Evolutionary conservation across 768 basidiomycete species (phyloP).

Genomic region (Suillus plorans): DNA sequence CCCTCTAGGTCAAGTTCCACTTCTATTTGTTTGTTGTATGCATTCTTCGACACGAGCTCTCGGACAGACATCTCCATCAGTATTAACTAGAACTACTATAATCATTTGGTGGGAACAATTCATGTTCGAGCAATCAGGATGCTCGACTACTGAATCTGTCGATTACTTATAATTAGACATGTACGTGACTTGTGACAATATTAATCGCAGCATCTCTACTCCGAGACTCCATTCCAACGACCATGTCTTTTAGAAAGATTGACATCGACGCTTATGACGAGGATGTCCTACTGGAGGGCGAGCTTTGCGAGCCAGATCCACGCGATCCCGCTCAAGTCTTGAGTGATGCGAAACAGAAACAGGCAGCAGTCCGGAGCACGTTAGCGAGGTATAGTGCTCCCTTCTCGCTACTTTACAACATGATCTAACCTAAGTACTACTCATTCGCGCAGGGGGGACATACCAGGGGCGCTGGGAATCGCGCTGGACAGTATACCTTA

Average conservation of each 20-base stretch:
- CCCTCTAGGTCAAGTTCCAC: not conserved
- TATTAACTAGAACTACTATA: not conserved
- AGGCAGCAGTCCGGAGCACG: constrained; percentile 65
- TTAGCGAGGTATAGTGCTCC: constrained; percentile 63
- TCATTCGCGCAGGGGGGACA: constrained; percentile 61
- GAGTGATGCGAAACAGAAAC: constrained; percentile 75
- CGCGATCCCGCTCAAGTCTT: constrained; percentile 72
- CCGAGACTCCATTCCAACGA: not conserved
- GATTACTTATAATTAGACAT: not conserved
- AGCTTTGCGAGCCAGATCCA: constrained; percentile 86
- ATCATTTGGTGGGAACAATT: not conserved
- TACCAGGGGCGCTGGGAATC: constrained; percentile 63
- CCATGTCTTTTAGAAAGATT: constrained; percentile 82
- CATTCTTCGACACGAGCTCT: not conserved
- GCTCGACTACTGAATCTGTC: too few species aligned
- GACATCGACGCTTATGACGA: constrained; percentile 94
- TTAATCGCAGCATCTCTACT: not conserved
- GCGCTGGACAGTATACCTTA: constrained; percentile 85
- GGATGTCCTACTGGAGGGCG: constrained; percentile 79
- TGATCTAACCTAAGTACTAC: constrained; percentile 1
- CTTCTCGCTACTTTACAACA: not conserved
- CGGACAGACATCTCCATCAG: not conserved
- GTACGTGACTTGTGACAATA: not conserved
- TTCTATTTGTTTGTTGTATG: not conserved
- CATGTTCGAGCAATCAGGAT: not conserved